Percentiles rank a stretch among this genome's conserved stretches.
Conservation (phyloP, 371 early-diverging fungal species). For the Haplosporangium sp. region DNA sequence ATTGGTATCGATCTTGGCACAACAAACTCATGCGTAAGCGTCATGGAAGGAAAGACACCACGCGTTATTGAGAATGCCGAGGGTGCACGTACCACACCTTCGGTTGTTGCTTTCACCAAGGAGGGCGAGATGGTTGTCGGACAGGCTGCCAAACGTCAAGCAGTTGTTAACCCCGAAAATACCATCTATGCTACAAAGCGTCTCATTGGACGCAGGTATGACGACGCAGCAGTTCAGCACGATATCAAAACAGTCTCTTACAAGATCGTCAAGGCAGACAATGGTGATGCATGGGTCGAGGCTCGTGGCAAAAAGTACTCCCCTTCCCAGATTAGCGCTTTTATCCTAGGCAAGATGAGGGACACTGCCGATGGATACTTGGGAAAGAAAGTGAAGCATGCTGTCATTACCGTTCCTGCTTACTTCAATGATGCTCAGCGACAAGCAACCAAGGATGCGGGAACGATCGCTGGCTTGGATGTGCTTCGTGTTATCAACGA, state of each 20-base stretch:
- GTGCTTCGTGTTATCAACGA: constrained; percentile 99
- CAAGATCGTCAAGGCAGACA: constrained; percentile 90
- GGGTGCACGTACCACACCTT: constrained; percentile 98
- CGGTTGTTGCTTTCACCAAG: constrained; percentile 95
- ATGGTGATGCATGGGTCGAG: constrained; percentile 99
- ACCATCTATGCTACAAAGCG: constrained; percentile 97
- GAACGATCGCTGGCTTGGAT: constrained; percentile 95
- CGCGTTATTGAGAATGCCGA: constrained; percentile 97
- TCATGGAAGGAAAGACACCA: constrained; percentile 97
- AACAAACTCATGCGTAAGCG: constrained; percentile 98
- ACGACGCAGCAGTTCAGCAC: constrained; percentile 87
- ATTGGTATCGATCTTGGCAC: constrained; percentile 99
- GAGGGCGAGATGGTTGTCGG: constrained; percentile 96
- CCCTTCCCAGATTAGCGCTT: constrained; percentile 96
- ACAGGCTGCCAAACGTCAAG: constrained; percentile 95
- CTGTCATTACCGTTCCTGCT: constrained; percentile 93
- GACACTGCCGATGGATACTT: constrained; percentile 93
- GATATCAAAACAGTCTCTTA: constrained; percentile 91
- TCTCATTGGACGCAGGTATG: constrained; percentile 94
- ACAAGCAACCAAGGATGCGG: constrained; percentile 99
- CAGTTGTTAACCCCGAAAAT: constrained; percentile 94
- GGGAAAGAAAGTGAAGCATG: constrained; percentile 88
- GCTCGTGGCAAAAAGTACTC: constrained; percentile 92
- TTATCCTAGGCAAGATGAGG: constrained; percentile 97
- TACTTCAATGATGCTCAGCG: constrained; percentile 97